A percentile compares a stretch with the other conserved stretches of the same genome.
These are phyloP conservation scores for Suillus subalutaceus DNA, from an alignment of 768 basidiomycete species.

Conservation along the genomic window DNA sequence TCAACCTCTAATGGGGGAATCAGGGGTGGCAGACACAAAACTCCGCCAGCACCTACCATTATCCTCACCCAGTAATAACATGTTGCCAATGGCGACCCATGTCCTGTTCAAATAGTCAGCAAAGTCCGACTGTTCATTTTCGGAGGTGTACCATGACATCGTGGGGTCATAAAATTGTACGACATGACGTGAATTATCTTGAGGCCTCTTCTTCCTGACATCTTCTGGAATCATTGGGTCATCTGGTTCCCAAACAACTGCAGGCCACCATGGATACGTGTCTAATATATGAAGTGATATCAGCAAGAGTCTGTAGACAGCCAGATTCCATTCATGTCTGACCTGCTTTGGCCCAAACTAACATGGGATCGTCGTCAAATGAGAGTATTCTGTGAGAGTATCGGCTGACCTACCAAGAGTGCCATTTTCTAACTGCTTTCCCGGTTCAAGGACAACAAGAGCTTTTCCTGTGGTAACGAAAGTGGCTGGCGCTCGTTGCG, in stretches of 20 bases:
- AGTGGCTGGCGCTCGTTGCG: conserved; percentile 15
- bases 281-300: conserved; percentile 42
- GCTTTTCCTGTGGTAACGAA: conserved; percentile 30
- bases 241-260: conserved; percentile 68
- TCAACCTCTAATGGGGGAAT: conserved; percentile 56
- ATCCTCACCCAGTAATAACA: conserved; percentile 73
- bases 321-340: conserved; percentile 21
- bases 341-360: conserved; percentile 89
- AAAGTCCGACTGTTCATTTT: neutral
- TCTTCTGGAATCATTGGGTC: conserved; percentile 56
- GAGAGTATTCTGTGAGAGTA: neutral
- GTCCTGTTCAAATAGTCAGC: conserved; percentile 48
- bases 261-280: conserved; percentile 89
- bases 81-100: conserved; percentile 55
- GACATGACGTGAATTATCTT: conserved; percentile 53
- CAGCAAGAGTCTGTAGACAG: neutral
- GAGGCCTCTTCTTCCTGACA: conserved; percentile 31
- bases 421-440: conserved; percentile 49
- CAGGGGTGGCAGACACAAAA: neutral
- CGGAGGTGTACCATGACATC: conserved; percentile 56
- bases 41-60: conserved; percentile 49
- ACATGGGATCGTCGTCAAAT: conserved; percentile 11
- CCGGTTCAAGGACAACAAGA: conserved; percentile 36
- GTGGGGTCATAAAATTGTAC: conserved; percentile 81
- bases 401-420: conserved; percentile 58